Evolutionary conservation across 2,329 filamentous ascomycete species (phyloP).

Genomic region (Colletotrichum aenigma): DNA sequence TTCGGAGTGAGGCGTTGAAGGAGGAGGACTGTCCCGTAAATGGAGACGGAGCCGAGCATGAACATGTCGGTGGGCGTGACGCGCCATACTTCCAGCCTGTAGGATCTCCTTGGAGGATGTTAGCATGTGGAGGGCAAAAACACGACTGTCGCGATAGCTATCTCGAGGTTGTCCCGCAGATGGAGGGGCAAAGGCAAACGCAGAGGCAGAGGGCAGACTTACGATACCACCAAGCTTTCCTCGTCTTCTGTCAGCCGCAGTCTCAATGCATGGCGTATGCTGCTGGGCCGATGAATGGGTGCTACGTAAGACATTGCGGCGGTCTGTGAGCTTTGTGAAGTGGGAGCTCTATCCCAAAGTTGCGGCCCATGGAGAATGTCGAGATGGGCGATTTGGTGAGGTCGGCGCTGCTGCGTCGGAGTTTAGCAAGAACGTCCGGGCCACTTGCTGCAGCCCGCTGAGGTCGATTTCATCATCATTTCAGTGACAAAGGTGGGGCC

Average conservation of each 20-base stretch:
- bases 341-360: conserved; percentile 12
- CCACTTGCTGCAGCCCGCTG: not conserved
- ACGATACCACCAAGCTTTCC: conserved; percentile 79
- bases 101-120: conserved; percentile 69
- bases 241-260: conserved; percentile 74
- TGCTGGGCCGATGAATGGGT: conserved; percentile 90
- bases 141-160: not conserved
- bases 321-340: conserved; percentile 2
- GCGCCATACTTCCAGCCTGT: conserved; percentile 84
- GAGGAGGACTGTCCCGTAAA: conserved; percentile 89
- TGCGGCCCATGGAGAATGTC: conserved; percentile 1
- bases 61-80: conserved; percentile 67
- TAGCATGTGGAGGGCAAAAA: conserved; percentile 26
- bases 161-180: not conserved
- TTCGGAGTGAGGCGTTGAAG: conserved; percentile 80
- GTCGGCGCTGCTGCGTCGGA: conserved; percentile 12
- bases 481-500: not conserved
- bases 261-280: conserved; percentile 86
- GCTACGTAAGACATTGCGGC: conserved; percentile 86
- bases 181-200: not conserved
- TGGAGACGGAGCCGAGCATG: conserved; percentile 69
- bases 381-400: not conserved
- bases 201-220: conserved; percentile 40
- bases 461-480: conserved; percentile 14
- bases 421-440: conserved; percentile 15